Base-by-base conservation (phyloP, 176 grass and related monocot species). In the Canna indica region DNA sequence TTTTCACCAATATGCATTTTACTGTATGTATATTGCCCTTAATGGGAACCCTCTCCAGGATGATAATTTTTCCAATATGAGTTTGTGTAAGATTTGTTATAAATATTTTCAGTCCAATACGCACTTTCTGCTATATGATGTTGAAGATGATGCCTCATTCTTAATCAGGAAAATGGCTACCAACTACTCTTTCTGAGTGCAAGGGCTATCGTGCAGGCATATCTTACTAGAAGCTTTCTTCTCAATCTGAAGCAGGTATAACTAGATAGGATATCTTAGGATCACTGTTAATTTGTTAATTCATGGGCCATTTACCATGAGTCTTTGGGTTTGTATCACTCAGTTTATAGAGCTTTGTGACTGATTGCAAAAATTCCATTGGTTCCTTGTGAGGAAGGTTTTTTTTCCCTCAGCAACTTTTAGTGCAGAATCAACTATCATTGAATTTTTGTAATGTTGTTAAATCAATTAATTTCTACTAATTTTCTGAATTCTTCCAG, bases 121-220 rank as follows among this genome's bases (percentile, higher is more conserved):
- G 58, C 58, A 60, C 26, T 60, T 60, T 65, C 15, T 66, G 18
- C 35, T 66, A 12, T 66, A 7, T 39, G 20, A 66, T 5, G 3
- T 24, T 24, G 18, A 66, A 39, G 20, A 41, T 39, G 34, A 66
- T 66, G 35, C 34, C 34, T 78, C 33, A 81, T 77, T 82, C 14
- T 44, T 53, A 59, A 83, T 61, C 54, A 99, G 95, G 95, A 99
- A 93, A 99, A 99, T 18, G 90, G 95, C 54, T 99, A 99, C 82
- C 95, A 99, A 79, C 78, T 99, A 61, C 72, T 99, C 64, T 99
- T 99, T 79, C 84, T 99, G 76, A 99, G 95, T 69, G 95, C 95
- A 76, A 90, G 95, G 87, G 90, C 95, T 70, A 99, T 99, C 73
- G 87, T 99, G 45, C 95, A 94, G 78, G 95, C 95, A 65, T 94